These are phyloP conservation scores for Fraxinus dipetala DNA, from an alignment of 305 asterid genomes.

Conservation along the genomic window DNA sequence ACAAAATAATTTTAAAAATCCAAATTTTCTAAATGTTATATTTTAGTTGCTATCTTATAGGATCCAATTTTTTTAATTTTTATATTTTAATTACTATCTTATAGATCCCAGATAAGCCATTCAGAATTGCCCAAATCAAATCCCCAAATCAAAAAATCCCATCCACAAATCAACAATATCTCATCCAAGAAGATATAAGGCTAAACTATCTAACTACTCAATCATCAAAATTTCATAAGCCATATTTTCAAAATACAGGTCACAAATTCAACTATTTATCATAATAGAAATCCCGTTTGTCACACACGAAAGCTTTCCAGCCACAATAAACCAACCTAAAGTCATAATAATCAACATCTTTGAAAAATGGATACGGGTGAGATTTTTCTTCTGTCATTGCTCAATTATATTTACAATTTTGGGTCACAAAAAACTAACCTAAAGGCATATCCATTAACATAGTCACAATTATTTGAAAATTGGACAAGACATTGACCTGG, in stretches of 20 bases:
- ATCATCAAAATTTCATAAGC: background rate
- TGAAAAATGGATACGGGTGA: background rate
- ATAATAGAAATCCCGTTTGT: background rate
- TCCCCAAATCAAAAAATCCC: background rate
- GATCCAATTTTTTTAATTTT: too few relatives aligned
- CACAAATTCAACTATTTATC: background rate
- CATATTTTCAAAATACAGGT: background rate
- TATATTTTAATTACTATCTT: background rate
- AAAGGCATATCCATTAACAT: too few relatives aligned
- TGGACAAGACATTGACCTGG: background rate
- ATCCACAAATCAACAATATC: background rate
- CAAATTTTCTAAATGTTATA: too few relatives aligned
- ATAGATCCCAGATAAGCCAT: background rate
- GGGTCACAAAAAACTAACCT: background rate
- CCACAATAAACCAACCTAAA: background rate
- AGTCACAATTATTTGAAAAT: too few relatives aligned
- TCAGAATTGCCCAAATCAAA: background rate
- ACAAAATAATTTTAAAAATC: background rate
- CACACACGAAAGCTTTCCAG: background rate
- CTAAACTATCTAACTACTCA: background rate
- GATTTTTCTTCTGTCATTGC: background rate
- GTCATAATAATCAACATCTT: background rate
- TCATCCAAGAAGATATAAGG: background rate
- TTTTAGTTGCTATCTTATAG: background rate
- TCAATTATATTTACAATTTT: too few relatives aligned